Evolutionary conservation across 768 basidiomycete genomes (phyloP).

Genomic region (Amanita pallidorosea): DNA sequence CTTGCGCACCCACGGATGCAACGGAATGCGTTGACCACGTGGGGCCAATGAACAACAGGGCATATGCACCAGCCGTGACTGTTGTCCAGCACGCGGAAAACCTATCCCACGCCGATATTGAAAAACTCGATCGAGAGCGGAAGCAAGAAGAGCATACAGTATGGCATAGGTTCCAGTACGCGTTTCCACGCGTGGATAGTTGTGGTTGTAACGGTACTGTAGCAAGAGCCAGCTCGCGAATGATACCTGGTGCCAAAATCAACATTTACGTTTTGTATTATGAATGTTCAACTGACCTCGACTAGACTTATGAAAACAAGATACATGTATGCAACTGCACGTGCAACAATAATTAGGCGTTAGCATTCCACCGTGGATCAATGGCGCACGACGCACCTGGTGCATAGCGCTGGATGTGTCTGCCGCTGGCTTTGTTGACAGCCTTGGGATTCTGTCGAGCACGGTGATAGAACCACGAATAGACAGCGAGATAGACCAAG

Average conservation of each 20-base stretch:
- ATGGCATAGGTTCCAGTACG: constrained; percentile 34
- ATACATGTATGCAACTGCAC: constrained; percentile 38
- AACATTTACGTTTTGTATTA: not conserved
- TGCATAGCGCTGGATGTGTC: constrained; percentile 36
- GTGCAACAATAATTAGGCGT: constrained; percentile 11
- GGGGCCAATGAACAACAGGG: constrained; percentile 53
- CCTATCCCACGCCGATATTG: constrained; percentile 18
- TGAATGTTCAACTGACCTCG: constrained; percentile 22
- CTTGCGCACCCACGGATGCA: constrained; percentile 48
- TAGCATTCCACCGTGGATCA: not conserved
- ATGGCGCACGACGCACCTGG: constrained; percentile 30
- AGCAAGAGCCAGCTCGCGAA: constrained; percentile 48
- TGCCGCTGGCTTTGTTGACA: constrained; percentile 38
- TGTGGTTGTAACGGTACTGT: constrained; percentile 42
- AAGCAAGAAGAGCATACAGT: constrained; percentile 27
- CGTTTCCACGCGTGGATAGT: constrained; percentile 36
- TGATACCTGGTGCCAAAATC: constrained; percentile 24
- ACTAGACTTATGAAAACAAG: constrained; percentile 37
- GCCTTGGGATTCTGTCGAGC: constrained; percentile 33
- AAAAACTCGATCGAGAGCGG: not conserved
- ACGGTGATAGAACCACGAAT: constrained; percentile 40
- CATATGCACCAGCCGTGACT: constrained; percentile 38
- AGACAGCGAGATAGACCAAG: constrained; percentile 36
- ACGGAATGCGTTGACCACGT: constrained; percentile 41
- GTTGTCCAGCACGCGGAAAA: constrained; percentile 54